Conservation (phyloP, 441 rosid species). For the Arabidopsis hybrid region DNA sequence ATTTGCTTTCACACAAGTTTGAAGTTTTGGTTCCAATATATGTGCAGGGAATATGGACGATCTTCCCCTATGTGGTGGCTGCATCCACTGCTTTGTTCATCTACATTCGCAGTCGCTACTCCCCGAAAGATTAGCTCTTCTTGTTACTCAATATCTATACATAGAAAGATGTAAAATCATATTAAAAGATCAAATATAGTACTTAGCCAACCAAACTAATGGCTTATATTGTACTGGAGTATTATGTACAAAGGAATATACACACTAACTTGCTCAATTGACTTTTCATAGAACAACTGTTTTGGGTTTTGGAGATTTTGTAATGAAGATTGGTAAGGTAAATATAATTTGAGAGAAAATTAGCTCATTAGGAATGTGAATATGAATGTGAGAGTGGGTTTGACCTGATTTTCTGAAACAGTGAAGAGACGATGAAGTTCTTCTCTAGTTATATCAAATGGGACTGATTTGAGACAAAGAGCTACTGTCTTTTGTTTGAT, state of each 20-base stretch:
- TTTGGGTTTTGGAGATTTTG: too few relatives aligned
- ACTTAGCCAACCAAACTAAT: not conserved
- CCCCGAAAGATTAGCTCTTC: constrained; percentile 16
- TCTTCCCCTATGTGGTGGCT: constrained; percentile 73
- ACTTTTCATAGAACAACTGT: not conserved
- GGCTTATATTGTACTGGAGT: not conserved
- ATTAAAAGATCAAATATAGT: constrained; percentile 2
- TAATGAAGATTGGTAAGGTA: too few relatives aligned
- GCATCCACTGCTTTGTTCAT: constrained; percentile 73
- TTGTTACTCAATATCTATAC: not conserved
- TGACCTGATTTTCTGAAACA: constrained; percentile 8
- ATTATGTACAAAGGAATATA: not conserved
- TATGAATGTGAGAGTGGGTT: not conserved
- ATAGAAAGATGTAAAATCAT: constrained; percentile 21
- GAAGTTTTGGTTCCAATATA: constrained; percentile 24
- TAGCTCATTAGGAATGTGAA: not conserved
- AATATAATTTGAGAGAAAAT: too few relatives aligned
- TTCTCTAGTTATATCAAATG: constrained; percentile 12
- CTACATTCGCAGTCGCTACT: constrained; percentile 47
- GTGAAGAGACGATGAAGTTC: not conserved
- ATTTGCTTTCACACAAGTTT: constrained; percentile 9
- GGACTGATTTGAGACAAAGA: not conserved
- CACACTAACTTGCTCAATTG: not conserved
- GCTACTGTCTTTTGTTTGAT: not conserved
- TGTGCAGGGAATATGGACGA: constrained; percentile 82